These are phyloP conservation scores for Botrytis fabae DNA, from an alignment of 2,329 filamentous ascomycete genomes.

Conservation along the genomic window DNA sequence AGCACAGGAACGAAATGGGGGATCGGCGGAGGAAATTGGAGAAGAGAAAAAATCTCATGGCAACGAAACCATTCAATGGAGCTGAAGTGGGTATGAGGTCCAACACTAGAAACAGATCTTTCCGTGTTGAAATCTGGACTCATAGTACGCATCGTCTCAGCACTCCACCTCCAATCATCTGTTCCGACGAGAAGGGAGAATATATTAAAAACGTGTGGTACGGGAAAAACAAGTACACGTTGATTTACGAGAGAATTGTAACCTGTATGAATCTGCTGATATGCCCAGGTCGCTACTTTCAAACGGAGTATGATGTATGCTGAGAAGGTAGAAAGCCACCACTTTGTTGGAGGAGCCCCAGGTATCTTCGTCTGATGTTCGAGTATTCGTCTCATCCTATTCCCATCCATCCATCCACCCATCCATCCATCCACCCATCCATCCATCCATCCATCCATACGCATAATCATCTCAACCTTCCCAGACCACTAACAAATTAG, in stretches of 20 bases:
- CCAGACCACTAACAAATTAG: background rate
- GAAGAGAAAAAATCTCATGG: background rate
- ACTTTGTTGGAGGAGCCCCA: background rate
- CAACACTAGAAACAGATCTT: slow-evolving; percentile 1
- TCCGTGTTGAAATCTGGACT: background rate
- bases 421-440: no score
- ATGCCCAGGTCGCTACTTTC: background rate
- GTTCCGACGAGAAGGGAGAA: background rate
- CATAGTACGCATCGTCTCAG: background rate
- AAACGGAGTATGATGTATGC: background rate
- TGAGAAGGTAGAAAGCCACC: slow-evolving; percentile 4
- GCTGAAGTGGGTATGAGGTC: slow-evolving; percentile 4
- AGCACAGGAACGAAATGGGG: background rate
- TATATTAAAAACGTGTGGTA: slow-evolving; percentile 2
- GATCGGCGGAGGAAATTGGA: slow-evolving; percentile 1
- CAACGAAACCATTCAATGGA: slow-evolving; percentile 1
- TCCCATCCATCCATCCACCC: background rate
- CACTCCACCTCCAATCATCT: slow-evolving; percentile 1
- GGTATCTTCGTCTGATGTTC: background rate
- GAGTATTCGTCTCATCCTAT: background rate
- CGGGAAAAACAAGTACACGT: background rate
- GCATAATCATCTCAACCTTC: background rate
- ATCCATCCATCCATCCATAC: background rate
- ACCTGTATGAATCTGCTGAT: background rate
- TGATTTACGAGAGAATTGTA: background rate